These are phyloP conservation scores for Tuber microsphaerosporum DNA, from an alignment of 495 filamentous ascomycete species.

Conservation along the genomic window DNA sequence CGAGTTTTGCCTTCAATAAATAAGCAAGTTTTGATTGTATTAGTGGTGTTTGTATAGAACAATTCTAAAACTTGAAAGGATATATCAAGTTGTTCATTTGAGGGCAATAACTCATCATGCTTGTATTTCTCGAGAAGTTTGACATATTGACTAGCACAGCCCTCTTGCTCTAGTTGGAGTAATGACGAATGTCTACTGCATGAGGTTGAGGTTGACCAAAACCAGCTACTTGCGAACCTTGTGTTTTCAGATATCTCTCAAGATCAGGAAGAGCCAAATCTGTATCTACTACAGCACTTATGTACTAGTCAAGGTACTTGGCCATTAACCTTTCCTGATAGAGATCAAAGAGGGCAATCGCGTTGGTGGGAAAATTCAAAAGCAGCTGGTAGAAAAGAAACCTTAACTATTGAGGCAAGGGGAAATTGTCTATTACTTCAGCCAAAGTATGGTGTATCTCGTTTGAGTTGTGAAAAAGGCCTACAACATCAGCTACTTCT, in stretches of 20 bases:
- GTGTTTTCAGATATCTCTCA: neutral
- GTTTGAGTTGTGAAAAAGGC: conserved; percentile 17
- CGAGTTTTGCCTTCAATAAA: conserved; percentile 20
- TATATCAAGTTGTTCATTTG: neutral
- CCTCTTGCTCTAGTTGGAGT: conserved; percentile 8
- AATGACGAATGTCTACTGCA: neutral
- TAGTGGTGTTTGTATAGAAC: neutral
- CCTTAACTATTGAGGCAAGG: conserved; percentile 8
- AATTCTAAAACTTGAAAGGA: conserved; percentile 5
- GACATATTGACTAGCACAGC: neutral
- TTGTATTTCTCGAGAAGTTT: neutral
- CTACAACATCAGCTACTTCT: conserved; percentile 14
- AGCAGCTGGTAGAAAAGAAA: conserved; percentile 24
- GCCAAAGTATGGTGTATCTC: conserved; percentile 3
- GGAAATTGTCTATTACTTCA: conserved; percentile 14
- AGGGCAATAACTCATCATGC: neutral
- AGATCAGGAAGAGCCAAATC: conserved; percentile 2
- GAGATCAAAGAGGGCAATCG: conserved; percentile 13
- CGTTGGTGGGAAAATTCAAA: neutral
- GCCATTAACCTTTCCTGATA: conserved; percentile 10
- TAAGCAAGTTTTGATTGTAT: neutral
- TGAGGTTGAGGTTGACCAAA: conserved; percentile 9
- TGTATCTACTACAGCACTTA: neutral
- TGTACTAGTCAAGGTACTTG: conserved; percentile 11
- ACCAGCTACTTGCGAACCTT: neutral